Conservation (phyloP, 805 yeast genomes). For the Trichomonascus vanleenenianus region DNA sequence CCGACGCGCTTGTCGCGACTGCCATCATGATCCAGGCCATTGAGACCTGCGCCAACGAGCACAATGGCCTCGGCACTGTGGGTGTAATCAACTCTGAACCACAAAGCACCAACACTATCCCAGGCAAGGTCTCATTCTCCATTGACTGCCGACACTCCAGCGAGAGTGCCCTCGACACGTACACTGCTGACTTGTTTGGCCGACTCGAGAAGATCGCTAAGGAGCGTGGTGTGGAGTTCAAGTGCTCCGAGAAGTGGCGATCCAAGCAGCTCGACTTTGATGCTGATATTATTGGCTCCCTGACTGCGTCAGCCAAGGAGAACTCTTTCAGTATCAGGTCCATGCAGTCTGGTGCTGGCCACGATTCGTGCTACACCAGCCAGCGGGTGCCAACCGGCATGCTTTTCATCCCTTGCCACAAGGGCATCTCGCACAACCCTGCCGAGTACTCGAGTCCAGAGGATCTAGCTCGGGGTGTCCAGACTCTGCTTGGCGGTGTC, state of each 20-base stretch:
- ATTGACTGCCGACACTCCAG: conserved; percentile 52
- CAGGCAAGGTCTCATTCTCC: conserved; percentile 51
- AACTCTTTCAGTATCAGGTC: conserved; percentile 9
- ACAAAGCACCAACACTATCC: conserved; percentile 59
- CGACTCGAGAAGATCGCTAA: conserved; percentile 17
- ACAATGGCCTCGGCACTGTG: conserved; percentile 49
- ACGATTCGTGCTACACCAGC: conserved; percentile 58
- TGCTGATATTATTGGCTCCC: conserved; percentile 42
- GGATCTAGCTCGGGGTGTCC: conserved; percentile 53
- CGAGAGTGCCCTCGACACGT: conserved; percentile 35
- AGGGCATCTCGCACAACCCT: conserved; percentile 62
- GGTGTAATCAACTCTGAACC: conserved; percentile 54
- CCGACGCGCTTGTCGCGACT: conserved; percentile 54
- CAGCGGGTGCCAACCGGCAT: conserved; percentile 57
- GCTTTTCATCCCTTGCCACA: conserved; percentile 64
- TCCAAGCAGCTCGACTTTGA: conserved; percentile 55
- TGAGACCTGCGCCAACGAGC: conserved; percentile 44
- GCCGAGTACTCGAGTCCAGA: conserved; percentile 59
- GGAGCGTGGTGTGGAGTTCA: conserved; percentile 8
- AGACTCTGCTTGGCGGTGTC: conserved; percentile 47
- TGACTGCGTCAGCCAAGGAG: conserved; percentile 41
- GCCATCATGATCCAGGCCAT: conserved; percentile 49
- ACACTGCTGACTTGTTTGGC: conserved; percentile 33
- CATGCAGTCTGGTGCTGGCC: conserved; percentile 58
- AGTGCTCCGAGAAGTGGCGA: conserved; percentile 38